A percentile compares a stretch with the other conserved stretches of the same genome.
These are phyloP conservation scores for Gypsophila paniculata DNA, from an alignment of 179 eudicot species.

Conservation along the genomic window DNA sequence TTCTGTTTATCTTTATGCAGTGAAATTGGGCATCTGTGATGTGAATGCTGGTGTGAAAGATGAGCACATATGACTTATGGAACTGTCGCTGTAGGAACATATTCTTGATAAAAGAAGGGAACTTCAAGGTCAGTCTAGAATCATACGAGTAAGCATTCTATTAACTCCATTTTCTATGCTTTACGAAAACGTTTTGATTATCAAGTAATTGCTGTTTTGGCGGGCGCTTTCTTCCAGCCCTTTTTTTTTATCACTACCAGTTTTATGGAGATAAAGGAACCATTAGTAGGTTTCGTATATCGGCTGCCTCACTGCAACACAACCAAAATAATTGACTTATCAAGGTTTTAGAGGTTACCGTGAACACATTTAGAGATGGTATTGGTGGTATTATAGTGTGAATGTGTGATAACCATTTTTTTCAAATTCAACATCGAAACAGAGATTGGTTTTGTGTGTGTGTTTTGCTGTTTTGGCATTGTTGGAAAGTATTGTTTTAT, in stretches of 20 bases:
- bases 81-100: slow-evolving; percentile 11
- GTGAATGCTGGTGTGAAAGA: neutral
- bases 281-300: neutral
- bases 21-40: slow-evolving; percentile 1
- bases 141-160: neutral
- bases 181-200: neutral
- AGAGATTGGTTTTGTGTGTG: too few relatives aligned
- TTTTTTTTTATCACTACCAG: neutral
- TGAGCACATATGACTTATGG: slow-evolving; percentile 1
- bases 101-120: slow-evolving; percentile 10
- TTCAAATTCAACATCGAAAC: too few relatives aligned
- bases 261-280: slow-evolving; percentile 1
- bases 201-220: neutral
- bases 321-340: too few relatives aligned
- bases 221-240: neutral
- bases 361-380: too few relatives aligned
- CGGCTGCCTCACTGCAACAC: too few relatives aligned
- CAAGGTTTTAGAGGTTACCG: too few relatives aligned
- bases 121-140: neutral
- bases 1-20: neutral
- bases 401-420: too few relatives aligned
- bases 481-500: too few relatives aligned
- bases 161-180: neutral
- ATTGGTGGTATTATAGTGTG: too few relatives aligned
- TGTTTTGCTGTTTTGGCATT: too few relatives aligned